Percentiles rank a stretch among this genome's conserved stretches.
Conservation (phyloP, 805 yeast genomes). For the Metahyphopichia silvanorum region DNA sequence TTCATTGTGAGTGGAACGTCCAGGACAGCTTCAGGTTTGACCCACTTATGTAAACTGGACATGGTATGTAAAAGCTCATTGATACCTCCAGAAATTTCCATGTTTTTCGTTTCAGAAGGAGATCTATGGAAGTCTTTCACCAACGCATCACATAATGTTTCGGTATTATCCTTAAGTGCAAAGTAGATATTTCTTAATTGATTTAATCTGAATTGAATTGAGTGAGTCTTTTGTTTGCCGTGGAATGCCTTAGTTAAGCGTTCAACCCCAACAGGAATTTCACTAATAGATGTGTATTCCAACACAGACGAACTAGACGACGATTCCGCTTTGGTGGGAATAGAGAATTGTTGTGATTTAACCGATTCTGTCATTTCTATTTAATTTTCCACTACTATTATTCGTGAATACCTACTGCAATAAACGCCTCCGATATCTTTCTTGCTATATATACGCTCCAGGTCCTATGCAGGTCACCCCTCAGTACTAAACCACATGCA, state of each 20-base stretch:
- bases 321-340: too few species aligned
- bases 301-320: too few species aligned
- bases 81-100: constrained; percentile 52
- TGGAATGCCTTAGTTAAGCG: constrained; percentile 41
- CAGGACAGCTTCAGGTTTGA: constrained; percentile 44
- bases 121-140: constrained; percentile 66
- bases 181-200: constrained; percentile 68
- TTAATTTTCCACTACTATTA: too few species aligned
- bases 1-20: constrained; percentile 34
- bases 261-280: constrained; percentile 47
- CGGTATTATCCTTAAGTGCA: constrained; percentile 57
- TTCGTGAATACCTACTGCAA: too few species aligned
- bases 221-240: constrained; percentile 43
- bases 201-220: constrained; percentile 53
- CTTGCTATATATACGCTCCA: too few species aligned
- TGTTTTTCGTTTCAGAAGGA: constrained; percentile 53
- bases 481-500: too few species aligned
- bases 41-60: constrained; percentile 57
- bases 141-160: constrained; percentile 55
- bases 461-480: too few species aligned
- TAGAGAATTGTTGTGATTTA: too few species aligned
- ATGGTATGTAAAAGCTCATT: constrained; percentile 61
- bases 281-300: constrained; percentile 44
- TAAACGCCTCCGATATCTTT: too few species aligned
- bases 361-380: too few species aligned